phyloP scores from a whole-genome alignment of 345 rosid genomes.

The Citrus glauca region DNA sequence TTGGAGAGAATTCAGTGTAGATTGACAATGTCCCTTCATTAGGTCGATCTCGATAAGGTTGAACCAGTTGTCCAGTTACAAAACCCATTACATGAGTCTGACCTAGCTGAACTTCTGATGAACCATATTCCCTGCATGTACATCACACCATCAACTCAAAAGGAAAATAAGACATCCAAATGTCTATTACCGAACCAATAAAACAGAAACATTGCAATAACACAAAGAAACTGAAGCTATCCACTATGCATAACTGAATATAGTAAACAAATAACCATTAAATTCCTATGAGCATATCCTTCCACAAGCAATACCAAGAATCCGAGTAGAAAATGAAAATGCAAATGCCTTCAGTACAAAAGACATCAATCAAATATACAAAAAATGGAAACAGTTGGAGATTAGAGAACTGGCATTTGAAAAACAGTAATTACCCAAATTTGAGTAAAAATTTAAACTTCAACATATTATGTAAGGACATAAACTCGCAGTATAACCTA shows the following conservation, averaged over 20 bases:
- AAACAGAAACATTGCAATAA: not conserved
- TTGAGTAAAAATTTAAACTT: not conserved
- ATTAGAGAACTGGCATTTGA: not conserved
- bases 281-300: not conserved
- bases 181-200: not conserved
- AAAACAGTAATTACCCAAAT: no score
- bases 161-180: not conserved
- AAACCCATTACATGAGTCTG: constrained; percentile 89
- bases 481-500: not conserved
- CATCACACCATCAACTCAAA: not conserved
- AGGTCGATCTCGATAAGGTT: constrained; percentile 81
- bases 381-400: not conserved
- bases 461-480: not conserved
- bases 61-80: constrained; percentile 76
- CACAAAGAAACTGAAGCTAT: not conserved
- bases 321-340: not conserved
- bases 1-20: constrained; percentile 85
- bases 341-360: not conserved
- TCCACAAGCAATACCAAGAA: not conserved
- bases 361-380: not conserved
- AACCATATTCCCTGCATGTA: constrained; percentile 73
- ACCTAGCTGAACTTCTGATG: constrained; percentile 91
- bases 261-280: not conserved
- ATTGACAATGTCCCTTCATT: constrained; percentile 79
- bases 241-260: no score